Base-by-base conservation (phyloP, 257 asterid species). In the Solanum sitiens region DNA sequence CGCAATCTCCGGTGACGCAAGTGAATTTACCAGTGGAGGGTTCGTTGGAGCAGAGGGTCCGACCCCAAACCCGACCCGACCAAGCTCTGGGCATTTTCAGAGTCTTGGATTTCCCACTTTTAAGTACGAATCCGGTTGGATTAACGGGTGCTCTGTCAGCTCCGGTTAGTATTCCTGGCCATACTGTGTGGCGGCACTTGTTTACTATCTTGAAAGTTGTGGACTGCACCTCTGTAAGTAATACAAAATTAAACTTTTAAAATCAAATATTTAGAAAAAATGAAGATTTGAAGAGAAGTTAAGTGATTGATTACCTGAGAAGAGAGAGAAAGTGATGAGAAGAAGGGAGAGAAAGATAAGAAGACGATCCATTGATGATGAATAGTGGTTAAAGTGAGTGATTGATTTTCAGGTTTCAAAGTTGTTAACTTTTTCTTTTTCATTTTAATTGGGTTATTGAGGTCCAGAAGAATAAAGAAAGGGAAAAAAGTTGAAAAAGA, bases 31-130 rank as follows among this genome's bases (percentile, higher is more conserved):
- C 63, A 11, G 59, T 77, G 5, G 39, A 25, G 4, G 94, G 71
- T 27, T 94, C 94, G 12, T 91, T 89, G 87, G 94, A 88, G 91
- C 99, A 97, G 89, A 91, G 93, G 30, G 98, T 94, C 1, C 99
- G 94, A 73, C 95, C 98, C 99, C 99, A 95, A 8, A 95, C 25
- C 44, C 99, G 95, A 74, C 99, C 98, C 88, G 99, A 97, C 99
- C 98, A 95, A 3, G 96, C 86, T 7, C 27, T 88, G 83, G 98
- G 99, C 25, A 91, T 98, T 7, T 91, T 91, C 13, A 97, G 89
- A 3, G 98, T 97, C 76, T 87, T 89, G 11, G 98, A 97, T 88
- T 94, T 86, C 4, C 97, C 98, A 71, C 92, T 89, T 85, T 85
- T 87, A 86, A 97, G 97, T 40, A 80, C 83, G 87, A 97, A 97